Percentiles rank a stretch among this genome's conserved stretches.
These are phyloP conservation scores for Debaryomyces prosopidis DNA, from an alignment of 805 yeast species.

Conservation along the genomic window DNA sequence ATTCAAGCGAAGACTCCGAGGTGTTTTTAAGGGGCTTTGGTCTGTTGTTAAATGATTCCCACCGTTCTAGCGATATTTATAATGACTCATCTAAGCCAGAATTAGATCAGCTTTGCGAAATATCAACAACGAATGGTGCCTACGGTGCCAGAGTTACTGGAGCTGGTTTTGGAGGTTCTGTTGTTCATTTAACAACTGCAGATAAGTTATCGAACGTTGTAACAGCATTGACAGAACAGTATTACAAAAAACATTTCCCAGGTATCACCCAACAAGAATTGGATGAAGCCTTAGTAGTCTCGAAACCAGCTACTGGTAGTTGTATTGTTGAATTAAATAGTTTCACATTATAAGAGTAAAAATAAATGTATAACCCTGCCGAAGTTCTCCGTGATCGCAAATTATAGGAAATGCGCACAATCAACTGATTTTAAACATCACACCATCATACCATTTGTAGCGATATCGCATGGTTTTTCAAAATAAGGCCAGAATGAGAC, in stretches of 20 bases:
- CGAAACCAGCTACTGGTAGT: conserved; percentile 59
- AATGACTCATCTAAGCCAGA: conserved; percentile 59
- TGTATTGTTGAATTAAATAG: conserved; percentile 21
- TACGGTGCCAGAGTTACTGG: conserved; percentile 74
- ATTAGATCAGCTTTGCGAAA: conserved; percentile 51
- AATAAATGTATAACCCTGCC: neutral
- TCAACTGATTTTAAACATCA: neutral
- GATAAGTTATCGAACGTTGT: conserved; percentile 39
- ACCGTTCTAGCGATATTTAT: conserved; percentile 47
- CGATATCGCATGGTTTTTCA: no score
- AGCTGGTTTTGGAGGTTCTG: conserved; percentile 78
- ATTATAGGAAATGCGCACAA: neutral
- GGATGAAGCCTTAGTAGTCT: conserved; percentile 51
- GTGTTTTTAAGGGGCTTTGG: conserved; percentile 50
- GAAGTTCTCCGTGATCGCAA: conserved; percentile 1
- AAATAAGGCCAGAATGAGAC: no score
- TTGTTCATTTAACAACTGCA: conserved; percentile 60
- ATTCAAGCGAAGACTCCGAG: conserved; percentile 17
- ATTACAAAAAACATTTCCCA: conserved; percentile 52
- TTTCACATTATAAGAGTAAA: neutral
- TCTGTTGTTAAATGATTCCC: conserved; percentile 57
- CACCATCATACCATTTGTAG: neutral
- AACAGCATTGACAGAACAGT: conserved; percentile 48
- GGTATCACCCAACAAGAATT: conserved; percentile 45
- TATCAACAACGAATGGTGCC: conserved; percentile 58